Evolutionary conservation across 2,329 filamentous ascomycete species (phyloP), one percentile per base, ranked within the genome.

Genomic region (Cladophialophora psammophila): DNA sequence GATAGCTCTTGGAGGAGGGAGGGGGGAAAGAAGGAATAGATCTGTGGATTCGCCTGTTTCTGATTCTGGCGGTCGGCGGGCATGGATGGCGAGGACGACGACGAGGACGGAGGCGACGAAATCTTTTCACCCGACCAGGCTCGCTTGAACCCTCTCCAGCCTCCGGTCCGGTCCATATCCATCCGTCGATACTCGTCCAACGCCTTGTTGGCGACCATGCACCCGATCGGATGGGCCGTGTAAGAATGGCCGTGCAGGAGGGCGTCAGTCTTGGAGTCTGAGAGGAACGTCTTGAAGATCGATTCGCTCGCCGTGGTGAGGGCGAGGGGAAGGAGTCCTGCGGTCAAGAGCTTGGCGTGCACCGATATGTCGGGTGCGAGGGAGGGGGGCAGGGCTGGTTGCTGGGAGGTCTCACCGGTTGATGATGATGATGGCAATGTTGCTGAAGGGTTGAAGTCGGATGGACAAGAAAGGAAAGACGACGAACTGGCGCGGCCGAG

Each of bases 241-340:
- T 96, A 96, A 76, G 91, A 94, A 76, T 96, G 92, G 0, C 92
- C 92, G 72, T 96, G 93, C 3, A 96, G 81, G 5, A 96, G 79
- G 0, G 92, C 92, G 71, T 94, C 91, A 0, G 86, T 88, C 79
- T 95, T 96, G 57, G 92, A 88, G 0, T 86, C 82, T 60, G 89
- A 89, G 12, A 86, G 80, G 74, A 96, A 96, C 0, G 87, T 86
- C 1, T 87, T 75, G 77, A 93, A 95, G 54, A 96, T 89, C 66
- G 83, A 84, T 66, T 93, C 83, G 40, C 90, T 93, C 0, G 92
- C 91, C 3, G 91, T 80, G 0, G 93, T 96, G 0, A 89, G 86
- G 73, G 90, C 92, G 0, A 96, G 85, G 0, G 92, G 93, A 0
- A 96, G 80, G 0, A 95, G 79, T 0, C 92, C 93, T 0, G 92